Evolutionary conservation across 176 grass and related monocot species (phyloP), one percentile per base, ranked within the genome.

Genomic region (Tuctoria greenei): DNA sequence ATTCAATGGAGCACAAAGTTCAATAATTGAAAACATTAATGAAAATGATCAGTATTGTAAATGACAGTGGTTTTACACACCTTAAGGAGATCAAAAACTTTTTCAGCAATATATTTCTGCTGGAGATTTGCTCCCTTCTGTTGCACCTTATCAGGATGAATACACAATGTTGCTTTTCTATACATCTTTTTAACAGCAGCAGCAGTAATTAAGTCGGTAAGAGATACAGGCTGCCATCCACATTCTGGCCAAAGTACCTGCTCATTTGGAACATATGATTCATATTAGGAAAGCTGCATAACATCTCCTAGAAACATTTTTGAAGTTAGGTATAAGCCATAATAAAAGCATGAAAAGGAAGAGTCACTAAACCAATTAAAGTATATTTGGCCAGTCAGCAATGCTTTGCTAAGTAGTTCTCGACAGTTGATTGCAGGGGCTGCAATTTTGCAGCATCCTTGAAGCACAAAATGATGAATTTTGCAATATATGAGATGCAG

Each of bases 61-160:
- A 82, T 45, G 1, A 15, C 21, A 1, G 18, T 25, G 56, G 36
- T 43, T 34, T 74, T 74, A 71, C 86, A 81, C 60, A 93, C 91
- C 91, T 93, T 90, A 59, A 93, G 87, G 41, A 93, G 91, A 86
- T 88, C 88, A 90, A 93, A 93, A 69, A 93, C 88, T 73, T 93
- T 93, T 80, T 93, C 88, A 5, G 86, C 84, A 6, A 90, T 88
- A 81, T 88, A 93, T 79, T 93, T 93, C 64, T 93, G 91, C 21
- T 90, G 88, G 66, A 93, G 41, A 74, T 81, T 90, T 81, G 91
- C 88, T 78, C 91, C 91, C 67, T 89, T 88, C 52, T 90, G 91
- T 55, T 93, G 91, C 67, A 90, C 85, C 69, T 93, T 93, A 73
- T 93, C 91, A 83, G 91, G 88, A 90, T 93, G 88, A 40, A 93